Base-by-base conservation (phyloP, 768 basidiomycete genomes). In the Termitomyces bulborhizus region DNA sequence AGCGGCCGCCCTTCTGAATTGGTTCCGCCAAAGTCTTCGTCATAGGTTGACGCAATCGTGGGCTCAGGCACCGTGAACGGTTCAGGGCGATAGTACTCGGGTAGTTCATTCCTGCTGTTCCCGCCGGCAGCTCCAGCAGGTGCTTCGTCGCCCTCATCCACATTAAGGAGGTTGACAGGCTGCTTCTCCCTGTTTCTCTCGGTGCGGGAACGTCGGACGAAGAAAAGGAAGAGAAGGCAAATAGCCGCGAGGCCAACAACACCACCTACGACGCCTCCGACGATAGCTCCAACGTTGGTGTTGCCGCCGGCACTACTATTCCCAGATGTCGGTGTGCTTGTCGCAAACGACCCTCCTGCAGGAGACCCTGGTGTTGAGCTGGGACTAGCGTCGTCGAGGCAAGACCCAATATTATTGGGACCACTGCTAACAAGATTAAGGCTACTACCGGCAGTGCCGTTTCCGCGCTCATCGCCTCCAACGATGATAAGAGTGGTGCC, bases 321-420 rank as follows among this genome's bases (percentile, higher is more conserved):
- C 3, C 68, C 71, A 24, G 66, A 64, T 11, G 76, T 74, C 41
- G 66, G 70, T 18, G 74, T 67, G 46, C 75, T 76, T 0, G 88
- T 90, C 0, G 85, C 80, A 64, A 86, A 87, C 37, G 73, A 73
- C 0, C 87, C 88, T 37, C 90, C 90, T 21, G 90, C 90, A 6
- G 90, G 88, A 53, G 71, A 74, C 2, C 87, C 89, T 9, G 86
- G 78, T 2, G 90, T 93, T 4, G 90, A 90, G 49, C 85, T 88
- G 0, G 90, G 90, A 49, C 88, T 90, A 13, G 59, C 68, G 43
- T 69, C 65, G 42, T 73, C 79, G 46, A 91, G 65, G 63, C 90
- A 93, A 1, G 72, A 76, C 44, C 65, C 71, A 57, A 80, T 72
- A 60, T 76, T 78, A 56, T 74, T 66, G 13, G 72, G 65, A 1